phyloP scores from a whole-genome alignment of 176 grass and related monocot genomes.

The Raddia guianensis region DNA sequence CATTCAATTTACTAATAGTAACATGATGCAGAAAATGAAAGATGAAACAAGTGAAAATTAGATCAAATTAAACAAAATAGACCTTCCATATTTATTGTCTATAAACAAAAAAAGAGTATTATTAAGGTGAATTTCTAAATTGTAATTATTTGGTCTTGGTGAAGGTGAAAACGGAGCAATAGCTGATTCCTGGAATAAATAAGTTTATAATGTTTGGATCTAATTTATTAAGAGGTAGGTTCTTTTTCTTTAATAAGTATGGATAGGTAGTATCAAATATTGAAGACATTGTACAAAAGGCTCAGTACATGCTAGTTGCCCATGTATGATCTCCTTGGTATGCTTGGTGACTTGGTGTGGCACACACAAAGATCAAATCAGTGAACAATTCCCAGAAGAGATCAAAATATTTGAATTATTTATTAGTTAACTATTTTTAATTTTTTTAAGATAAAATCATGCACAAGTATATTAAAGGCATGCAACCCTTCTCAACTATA shows the following conservation, averaged over 20 bases:
- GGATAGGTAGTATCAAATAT: slow-evolving; percentile 26
- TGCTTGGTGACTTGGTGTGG: neutral
- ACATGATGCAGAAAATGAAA: slow-evolving; percentile 41
- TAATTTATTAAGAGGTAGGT: slow-evolving; percentile 12
- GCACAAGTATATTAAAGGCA: neutral
- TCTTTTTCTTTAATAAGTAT: slow-evolving; percentile 16
- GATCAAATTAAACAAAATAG: slow-evolving; percentile 28
- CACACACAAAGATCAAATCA: slow-evolving; percentile 8
- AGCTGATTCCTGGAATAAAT: neutral
- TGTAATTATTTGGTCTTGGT: neutral
- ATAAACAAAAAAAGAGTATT: neutral
- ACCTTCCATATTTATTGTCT: neutral
- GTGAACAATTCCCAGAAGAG: neutral
- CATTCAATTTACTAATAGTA: slow-evolving; percentile 36
- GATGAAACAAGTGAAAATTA: slow-evolving; percentile 13
- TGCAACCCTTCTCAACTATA: neutral
- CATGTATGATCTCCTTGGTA: neutral
- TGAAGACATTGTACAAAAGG: neutral
- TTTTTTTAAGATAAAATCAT: slow-evolving; percentile 6
- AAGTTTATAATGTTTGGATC: slow-evolving; percentile 19
- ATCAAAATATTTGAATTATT: slow-evolving; percentile 5
- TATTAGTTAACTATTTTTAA: slow-evolving; percentile 1
- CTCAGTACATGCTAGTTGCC: slow-evolving; percentile 5
- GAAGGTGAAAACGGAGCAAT: slow-evolving; percentile 16
- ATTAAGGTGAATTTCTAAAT: neutral